Base-by-base conservation (phyloP, 441 rosid species). In the Pelargonium australe region DNA sequence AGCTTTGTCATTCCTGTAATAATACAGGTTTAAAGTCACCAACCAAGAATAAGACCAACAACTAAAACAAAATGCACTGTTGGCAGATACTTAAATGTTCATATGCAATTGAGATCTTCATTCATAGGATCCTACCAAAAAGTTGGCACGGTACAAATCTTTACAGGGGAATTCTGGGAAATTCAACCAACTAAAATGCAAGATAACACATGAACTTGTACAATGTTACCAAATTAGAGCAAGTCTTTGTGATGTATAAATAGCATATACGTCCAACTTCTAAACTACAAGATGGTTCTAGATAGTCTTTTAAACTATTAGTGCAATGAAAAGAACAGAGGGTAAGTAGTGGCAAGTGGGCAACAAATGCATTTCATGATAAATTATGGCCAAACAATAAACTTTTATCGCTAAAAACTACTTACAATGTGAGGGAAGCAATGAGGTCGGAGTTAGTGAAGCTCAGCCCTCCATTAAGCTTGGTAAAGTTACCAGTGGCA, bases 391-490 rank as follows among this genome's bases (percentile, higher is more conserved):
- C 10, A 45, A 45, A 45, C 28, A 58, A 17, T 16, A 58, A 5
- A 58, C 2, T n/a, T 16, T 58, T 20, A 0, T 17, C 28, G 16
- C 14, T n/a, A 61, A 45, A 43, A 41, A 63, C 19, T 41, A 79
- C 97, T 82, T 83, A 94, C 97, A 94, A 65, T 63, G 89, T 76
- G 76, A 94, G 64, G 10, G 97, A 80, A 68, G 96, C 89, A 75
- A 89, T 77, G 7, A 94, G 71, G 75, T 94, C 96, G 0, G 75
- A 80, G 78, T 85, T 91, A 20, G 82, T 69, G 83, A 84, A 85
- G 84, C 80, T 88, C 69, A 87, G 25, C 2, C 92, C 97, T 80
- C 87, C 94, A 79, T 89, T 88, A 79, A 80, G 85, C 78, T 89
- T 88, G 70, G 85, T 85, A 81, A 91, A 86, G 73, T 84, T 75